phyloP scores from a whole-genome alignment of 768 basidiomycete genomes.

The Leccinum incarnatum region DNA sequence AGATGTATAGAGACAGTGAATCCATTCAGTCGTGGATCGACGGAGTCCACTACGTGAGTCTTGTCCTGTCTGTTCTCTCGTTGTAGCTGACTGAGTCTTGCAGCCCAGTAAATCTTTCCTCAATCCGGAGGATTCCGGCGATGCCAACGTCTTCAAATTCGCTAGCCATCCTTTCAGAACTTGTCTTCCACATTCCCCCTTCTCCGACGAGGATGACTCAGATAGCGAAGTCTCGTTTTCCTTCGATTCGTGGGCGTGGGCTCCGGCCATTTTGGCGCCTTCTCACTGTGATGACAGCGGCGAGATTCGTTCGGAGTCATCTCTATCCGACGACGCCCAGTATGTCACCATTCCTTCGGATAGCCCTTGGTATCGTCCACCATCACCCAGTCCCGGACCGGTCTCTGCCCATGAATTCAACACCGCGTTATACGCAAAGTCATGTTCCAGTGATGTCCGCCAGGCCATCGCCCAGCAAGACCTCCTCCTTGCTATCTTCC shows the following conservation, averaged over 20 bases:
- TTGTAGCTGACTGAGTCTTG: background rate
- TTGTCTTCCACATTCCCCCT: constrained; percentile 16
- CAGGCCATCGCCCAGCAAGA: constrained; percentile 34
- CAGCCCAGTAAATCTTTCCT: constrained; percentile 18
- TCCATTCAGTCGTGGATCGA: constrained; percentile 29
- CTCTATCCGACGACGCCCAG: constrained; percentile 32
- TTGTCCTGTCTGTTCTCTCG: background rate
- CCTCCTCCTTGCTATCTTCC: constrained; percentile 31
- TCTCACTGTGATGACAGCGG: constrained; percentile 21
- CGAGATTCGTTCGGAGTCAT: constrained; percentile 18
- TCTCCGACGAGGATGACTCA: constrained; percentile 23
- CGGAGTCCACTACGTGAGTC: constrained; percentile 23
- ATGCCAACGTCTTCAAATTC: constrained; percentile 11
- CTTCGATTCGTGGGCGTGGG: constrained; percentile 19
- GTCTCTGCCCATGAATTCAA: constrained; percentile 19
- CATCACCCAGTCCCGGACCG: constrained; percentile 28
- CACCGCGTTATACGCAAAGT: constrained; percentile 19
- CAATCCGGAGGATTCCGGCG: constrained; percentile 1
- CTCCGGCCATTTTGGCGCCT: constrained; percentile 13
- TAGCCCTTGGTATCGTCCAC: constrained; percentile 38
- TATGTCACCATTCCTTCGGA: constrained; percentile 39
- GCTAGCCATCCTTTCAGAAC: constrained; percentile 19
- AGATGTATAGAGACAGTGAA: constrained; percentile 24
- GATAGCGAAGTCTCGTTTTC: constrained; percentile 17
- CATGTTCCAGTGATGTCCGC: constrained; percentile 33